Evolutionary conservation across 345 rosid genomes (phyloP).

Genomic region (Firmiana major): DNA sequence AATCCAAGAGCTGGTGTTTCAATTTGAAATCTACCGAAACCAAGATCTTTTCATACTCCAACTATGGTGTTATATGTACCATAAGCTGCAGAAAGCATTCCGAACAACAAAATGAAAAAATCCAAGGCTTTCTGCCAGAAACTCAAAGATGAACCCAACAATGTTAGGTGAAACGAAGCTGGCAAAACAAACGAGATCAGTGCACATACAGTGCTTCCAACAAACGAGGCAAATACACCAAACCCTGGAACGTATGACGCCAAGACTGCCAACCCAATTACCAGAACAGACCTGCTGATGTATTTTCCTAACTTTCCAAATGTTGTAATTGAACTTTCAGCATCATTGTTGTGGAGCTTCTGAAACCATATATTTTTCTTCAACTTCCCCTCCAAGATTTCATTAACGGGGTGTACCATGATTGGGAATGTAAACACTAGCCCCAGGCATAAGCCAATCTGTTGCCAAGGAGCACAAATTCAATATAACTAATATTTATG

Average conservation of each 20-base stretch:
- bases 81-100: conserved; percentile 56
- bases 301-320: conserved; percentile 14
- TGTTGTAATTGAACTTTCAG: conserved; percentile 26
- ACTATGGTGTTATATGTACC: conserved; percentile 55
- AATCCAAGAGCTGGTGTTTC: background rate
- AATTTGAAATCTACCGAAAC: background rate
- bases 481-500: background rate
- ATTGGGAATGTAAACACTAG: conserved; percentile 80
- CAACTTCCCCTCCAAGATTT: conserved; percentile 78
- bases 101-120: conserved; percentile 50
- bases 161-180: conserved; percentile 46
- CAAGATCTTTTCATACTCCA: background rate
- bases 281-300: conserved; percentile 44
- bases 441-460: conserved; percentile 88
- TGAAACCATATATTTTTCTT: conserved; percentile 39
- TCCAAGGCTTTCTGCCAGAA: conserved; percentile 65
- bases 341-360: conserved; percentile 29
- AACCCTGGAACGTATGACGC: conserved; percentile 71
- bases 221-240: conserved; percentile 60
- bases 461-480: conserved; percentile 22
- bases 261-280: conserved; percentile 50
- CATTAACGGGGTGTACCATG: conserved; percentile 80
- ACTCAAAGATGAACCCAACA: conserved; percentile 58
- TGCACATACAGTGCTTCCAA: conserved; percentile 83
- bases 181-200: conserved; percentile 81